Evolutionary conservation across 2,329 filamentous ascomycete species (phyloP), one percentile per base, ranked within the genome.

Genomic region (Colletotrichum scovillei): DNA sequence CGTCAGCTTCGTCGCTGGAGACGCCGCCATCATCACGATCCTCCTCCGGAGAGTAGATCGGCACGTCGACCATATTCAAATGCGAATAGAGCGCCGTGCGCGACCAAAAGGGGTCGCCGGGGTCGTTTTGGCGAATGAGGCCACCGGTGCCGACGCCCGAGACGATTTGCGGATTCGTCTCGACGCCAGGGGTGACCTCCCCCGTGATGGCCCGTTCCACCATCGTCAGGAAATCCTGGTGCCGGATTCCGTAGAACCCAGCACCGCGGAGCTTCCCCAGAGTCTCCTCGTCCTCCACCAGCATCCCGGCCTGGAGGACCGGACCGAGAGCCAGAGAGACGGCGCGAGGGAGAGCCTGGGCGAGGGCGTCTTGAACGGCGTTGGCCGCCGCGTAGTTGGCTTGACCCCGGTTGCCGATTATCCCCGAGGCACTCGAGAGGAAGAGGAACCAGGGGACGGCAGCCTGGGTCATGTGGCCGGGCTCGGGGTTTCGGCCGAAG

Each of bases 371-470:
- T 63, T 87, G 82, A 75, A 87, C 88, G 60, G 80, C 81, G 76
- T 89, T 89, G 5, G 87, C 89, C 0, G 88, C 88, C 2, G 88
- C 86, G 74, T 91, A 91, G 78, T 90, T 90, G 16, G 88, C 85
- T 73, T 91, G 90, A 0, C 88, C 88, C 5, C 87, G 85, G 75
- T 87, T 90, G 38, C 90, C 90, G 62, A 90, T 88, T 9, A 91
- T 81, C 42, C 88, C 88, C 0, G 88, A 84, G 0, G 88, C 85
- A 46, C 88, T 89, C 26, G 89, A 88, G n/a, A 91, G 82, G 38
- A 90, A 85, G 55, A 90, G 76, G 76, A 89, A 88, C 76, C 86
- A 83, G 67, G 83, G 78, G 4, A 9, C 49, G 16, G 19, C 0
- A 5, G 32, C 32, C 32, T 1, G 24, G 24, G 2, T 24, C 24